Evolutionary conservation across 2,329 filamentous ascomycete genomes (phyloP).

Genomic region (Thelonectria rubi): DNA sequence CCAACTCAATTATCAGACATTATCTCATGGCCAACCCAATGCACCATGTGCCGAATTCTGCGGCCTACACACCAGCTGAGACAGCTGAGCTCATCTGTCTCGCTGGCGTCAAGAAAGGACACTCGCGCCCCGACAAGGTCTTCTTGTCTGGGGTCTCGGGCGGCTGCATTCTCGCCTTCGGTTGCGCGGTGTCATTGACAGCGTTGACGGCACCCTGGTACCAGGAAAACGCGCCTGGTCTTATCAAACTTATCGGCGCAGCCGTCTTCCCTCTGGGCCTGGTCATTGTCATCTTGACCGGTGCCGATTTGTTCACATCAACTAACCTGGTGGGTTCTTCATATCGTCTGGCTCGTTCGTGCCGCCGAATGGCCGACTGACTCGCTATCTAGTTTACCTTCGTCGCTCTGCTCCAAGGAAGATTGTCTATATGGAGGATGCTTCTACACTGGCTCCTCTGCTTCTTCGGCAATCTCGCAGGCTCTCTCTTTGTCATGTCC

Average conservation of each 20-base stretch:
- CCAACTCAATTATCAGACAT: background rate
- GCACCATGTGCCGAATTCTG: slow-evolving; percentile 29
- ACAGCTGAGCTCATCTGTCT: slow-evolving; percentile 36
- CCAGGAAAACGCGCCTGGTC: slow-evolving; percentile 35
- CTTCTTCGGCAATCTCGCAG: slow-evolving; percentile 59
- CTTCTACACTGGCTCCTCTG: slow-evolving; percentile 53
- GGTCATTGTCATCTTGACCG: slow-evolving; percentile 33
- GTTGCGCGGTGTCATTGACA: slow-evolving; percentile 34
- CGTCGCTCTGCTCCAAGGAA: slow-evolving; percentile 34
- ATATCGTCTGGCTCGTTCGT: rapidly evolving
- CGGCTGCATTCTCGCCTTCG: slow-evolving; percentile 36
- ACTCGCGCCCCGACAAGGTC: slow-evolving; percentile 34
- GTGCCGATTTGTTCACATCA: slow-evolving; percentile 35
- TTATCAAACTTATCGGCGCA: slow-evolving; percentile 37
- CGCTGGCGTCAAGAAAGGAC: slow-evolving; percentile 31
- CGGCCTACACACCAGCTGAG: slow-evolving; percentile 35
- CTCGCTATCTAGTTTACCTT: slow-evolving; percentile 31
- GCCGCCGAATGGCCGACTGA: background rate
- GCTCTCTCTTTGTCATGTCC: slow-evolving; percentile 57
- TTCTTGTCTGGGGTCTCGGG: slow-evolving; percentile 35
- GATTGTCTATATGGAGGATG: slow-evolving; percentile 36
- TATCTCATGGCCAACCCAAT: slow-evolving; percentile 32
- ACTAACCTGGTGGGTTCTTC: slow-evolving; percentile 34
- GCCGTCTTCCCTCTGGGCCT: slow-evolving; percentile 36
- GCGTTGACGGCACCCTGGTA: slow-evolving; percentile 38